phyloP scores from a whole-genome alignment of 305 asterid species.

The Rubia tinctorum region DNA sequence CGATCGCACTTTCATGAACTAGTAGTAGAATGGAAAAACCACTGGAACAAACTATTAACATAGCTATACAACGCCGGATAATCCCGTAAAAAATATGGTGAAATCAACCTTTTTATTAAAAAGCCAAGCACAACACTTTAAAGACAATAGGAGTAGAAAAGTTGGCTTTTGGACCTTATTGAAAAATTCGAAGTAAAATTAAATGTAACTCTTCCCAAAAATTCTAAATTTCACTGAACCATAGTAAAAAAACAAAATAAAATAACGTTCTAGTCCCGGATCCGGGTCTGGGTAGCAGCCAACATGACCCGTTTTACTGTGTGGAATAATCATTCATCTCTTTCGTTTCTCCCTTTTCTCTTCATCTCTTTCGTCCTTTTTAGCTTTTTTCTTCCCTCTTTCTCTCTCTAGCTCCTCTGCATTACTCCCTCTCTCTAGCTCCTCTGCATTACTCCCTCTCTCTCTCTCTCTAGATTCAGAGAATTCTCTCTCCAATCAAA shows the following conservation, averaged over 20 bases:
- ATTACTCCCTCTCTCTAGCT: neutral
- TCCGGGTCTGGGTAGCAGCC: slow-evolving; percentile 11
- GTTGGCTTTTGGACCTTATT: too few relatives aligned
- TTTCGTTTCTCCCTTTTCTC: neutral
- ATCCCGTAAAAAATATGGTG: too few relatives aligned
- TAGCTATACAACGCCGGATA: too few relatives aligned
- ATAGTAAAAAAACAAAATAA: neutral
- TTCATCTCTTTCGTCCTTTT: slow-evolving; percentile 4
- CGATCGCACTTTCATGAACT: too few relatives aligned
- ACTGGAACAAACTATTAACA: too few relatives aligned
- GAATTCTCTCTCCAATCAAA: neutral
- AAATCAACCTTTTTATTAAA: too few relatives aligned
- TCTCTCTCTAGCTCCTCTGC: slow-evolving; percentile 1
- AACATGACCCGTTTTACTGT: slow-evolving; percentile 19
- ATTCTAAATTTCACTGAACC: too few relatives aligned
- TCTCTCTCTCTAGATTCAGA: neutral
- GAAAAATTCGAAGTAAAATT: too few relatives aligned
- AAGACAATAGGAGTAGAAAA: too few relatives aligned
- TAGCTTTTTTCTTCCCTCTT: neutral
- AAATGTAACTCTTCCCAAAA: too few relatives aligned
- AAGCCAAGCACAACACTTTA: too few relatives aligned
- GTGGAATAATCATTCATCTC: slow-evolving; percentile 9
- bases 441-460: neutral
- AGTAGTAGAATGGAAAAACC: too few relatives aligned
- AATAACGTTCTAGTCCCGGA: neutral